Base-by-base conservation (phyloP, 768 basidiomycete species). In the Suillus paluster region DNA sequence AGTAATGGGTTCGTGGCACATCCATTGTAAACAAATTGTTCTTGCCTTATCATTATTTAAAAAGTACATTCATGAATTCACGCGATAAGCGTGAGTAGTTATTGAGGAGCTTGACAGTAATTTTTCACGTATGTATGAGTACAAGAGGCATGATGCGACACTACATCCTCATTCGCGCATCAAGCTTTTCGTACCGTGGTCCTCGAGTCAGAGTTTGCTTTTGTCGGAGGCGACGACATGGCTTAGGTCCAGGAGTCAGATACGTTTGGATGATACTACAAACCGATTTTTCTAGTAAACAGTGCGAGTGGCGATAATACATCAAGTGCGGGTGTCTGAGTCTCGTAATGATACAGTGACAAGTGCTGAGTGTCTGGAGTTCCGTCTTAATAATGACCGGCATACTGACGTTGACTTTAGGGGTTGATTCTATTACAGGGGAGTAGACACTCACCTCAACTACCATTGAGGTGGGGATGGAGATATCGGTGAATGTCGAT, bases 391-490 rank as follows among this genome's bases (percentile, higher is more conserved):
- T n/a, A 5, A 50, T 30, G 11, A 11, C 36, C 36, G 36, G 11
- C 11, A 52, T n/a, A 45, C 23, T 15, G 34, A 62, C 10, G 63
- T 58, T 33, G 21, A 15, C 21, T 14, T 12, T 44, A 39, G 21
- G 30, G 2, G 25, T 6, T 33, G 30, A 33, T 33, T 11, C 42
- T 23, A 25, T 27, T 10, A 27, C 17, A 36, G 11, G n/a, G 33
- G 15, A 41, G 33, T 27, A 21, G 6, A 42, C 17, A 25, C 71
- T 38, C 52, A 63, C 73, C 69, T 69, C 59, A 2, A 73, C 49
- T 7, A 64, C 27, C 44, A 33, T 64, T 0, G 73, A 75, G n/a
- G 23, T 30, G 0, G 69, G 69, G 3, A 71, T 23, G 25, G 59
- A 64, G 39, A 60, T 53, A 0, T 62, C 66, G 71, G 44, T 23